Percentiles rank a stretch among this genome's conserved stretches.
phyloP scores from a whole-genome alignment of 495 filamentous ascomycete species.

The Talaromyces ruber region DNA sequence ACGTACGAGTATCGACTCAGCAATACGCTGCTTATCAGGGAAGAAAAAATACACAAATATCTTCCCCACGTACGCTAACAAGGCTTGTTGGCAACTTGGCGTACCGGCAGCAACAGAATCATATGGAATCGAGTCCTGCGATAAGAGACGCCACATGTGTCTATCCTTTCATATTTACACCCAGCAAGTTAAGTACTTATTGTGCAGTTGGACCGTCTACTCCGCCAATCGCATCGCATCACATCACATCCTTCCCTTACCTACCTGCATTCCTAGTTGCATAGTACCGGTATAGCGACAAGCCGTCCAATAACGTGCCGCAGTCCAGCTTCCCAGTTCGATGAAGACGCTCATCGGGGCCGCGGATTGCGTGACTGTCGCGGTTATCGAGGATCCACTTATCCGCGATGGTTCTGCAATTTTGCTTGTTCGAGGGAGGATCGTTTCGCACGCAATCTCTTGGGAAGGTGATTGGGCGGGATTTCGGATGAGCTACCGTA shows the following conservation, averaged over 20 bases:
- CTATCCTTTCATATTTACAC: neutral
- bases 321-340: neutral
- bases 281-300: neutral
- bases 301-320: neutral
- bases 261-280: no score
- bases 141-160: neutral
- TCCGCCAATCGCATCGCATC: neutral
- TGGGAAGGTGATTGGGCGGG: neutral
- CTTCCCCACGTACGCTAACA: constrained; percentile 1
- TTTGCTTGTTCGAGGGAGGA: no score
- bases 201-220: neutral
- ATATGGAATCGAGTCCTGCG: neutral
- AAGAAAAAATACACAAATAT: neutral
- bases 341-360: neutral
- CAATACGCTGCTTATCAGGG: neutral
- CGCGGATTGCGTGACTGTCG: neutral
- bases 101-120: neutral
- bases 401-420: constrained; percentile 1
- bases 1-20: neutral
- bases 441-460: neutral
- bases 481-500: neutral
- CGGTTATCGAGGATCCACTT: neutral
- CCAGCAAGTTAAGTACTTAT: neutral
- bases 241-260: no score
- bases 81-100: neutral